Conservation (phyloP, 345 rosid genomes). For the Capsella bursapastoris region DNA sequence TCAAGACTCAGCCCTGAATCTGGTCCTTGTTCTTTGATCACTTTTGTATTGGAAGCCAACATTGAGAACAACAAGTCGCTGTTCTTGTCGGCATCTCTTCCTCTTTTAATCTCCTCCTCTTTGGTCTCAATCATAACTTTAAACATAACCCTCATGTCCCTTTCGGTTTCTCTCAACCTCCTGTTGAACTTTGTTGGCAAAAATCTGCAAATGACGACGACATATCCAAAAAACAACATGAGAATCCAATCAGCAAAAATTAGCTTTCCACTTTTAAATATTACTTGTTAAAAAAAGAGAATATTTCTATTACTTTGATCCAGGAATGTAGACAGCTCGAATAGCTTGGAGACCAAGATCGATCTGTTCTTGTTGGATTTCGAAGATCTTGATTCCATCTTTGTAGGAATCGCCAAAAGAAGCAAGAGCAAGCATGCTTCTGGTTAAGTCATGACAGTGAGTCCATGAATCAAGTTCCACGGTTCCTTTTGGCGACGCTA, state of each 20-base stretch:
- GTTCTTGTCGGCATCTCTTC: constrained; percentile 37
- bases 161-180: constrained; percentile 49
- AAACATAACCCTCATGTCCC: constrained; percentile 46
- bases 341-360: constrained; percentile 45
- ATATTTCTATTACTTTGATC: constrained; percentile 38
- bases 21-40: constrained; percentile 41
- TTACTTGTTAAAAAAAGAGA: background rate
- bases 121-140: constrained; percentile 47
- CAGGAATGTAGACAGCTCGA: constrained; percentile 47
- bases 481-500: constrained; percentile 32
- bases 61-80: constrained; percentile 47
- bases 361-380: constrained; percentile 47
- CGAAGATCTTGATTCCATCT: constrained; percentile 53
- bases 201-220: constrained; percentile 33
- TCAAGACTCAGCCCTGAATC: constrained; percentile 41
- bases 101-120: constrained; percentile 43
- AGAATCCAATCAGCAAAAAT: background rate
- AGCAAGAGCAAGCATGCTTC: constrained; percentile 53
- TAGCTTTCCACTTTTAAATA: background rate
- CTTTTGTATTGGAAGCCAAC: constrained; percentile 41
- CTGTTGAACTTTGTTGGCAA: constrained; percentile 54
- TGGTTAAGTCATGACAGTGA: constrained; percentile 46
- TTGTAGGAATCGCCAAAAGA: constrained; percentile 51
- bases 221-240: background rate
- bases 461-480: constrained; percentile 52